Evolutionary conservation across 345 rosid genomes (phyloP).

Genomic region (Salix purpurea): DNA sequence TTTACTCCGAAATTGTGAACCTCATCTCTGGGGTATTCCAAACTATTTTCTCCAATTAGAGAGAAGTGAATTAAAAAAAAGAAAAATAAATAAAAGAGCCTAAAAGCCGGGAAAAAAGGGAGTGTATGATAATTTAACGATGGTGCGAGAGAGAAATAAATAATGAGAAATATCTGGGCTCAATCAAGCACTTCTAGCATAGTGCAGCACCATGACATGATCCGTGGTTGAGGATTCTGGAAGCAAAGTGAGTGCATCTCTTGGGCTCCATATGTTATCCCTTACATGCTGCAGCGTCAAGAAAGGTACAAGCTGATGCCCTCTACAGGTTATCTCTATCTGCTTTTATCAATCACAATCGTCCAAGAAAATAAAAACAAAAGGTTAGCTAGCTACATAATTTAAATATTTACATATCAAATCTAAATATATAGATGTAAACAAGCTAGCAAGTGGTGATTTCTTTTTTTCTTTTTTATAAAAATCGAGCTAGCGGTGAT

Average conservation of each 20-base stretch:
- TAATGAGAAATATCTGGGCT: background rate
- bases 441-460: background rate
- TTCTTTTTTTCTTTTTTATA: background rate
- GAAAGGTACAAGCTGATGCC: constrained; percentile 69
- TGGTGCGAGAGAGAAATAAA: constrained; percentile 20
- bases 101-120: background rate
- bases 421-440: background rate
- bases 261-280: constrained; percentile 74
- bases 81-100: constrained; percentile 16
- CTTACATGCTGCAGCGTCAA: constrained; percentile 92
- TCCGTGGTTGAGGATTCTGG: constrained; percentile 55
- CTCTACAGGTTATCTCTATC: constrained; percentile 93
- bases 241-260: constrained; percentile 53
- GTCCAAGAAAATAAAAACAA: background rate
- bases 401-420: too few species aligned
- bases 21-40: constrained; percentile 24
- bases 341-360: constrained; percentile 28
- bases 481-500: too few species aligned
- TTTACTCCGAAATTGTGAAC: constrained; percentile 23
- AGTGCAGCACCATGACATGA: constrained; percentile 87
- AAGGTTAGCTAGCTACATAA: background rate
- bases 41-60: constrained; percentile 32
- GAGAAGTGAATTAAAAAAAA: background rate
- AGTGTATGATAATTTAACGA: constrained; percentile 29
- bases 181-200: constrained; percentile 49